Conservation (phyloP, 768 basidiomycete species). For the Mycena indigotica region DNA sequence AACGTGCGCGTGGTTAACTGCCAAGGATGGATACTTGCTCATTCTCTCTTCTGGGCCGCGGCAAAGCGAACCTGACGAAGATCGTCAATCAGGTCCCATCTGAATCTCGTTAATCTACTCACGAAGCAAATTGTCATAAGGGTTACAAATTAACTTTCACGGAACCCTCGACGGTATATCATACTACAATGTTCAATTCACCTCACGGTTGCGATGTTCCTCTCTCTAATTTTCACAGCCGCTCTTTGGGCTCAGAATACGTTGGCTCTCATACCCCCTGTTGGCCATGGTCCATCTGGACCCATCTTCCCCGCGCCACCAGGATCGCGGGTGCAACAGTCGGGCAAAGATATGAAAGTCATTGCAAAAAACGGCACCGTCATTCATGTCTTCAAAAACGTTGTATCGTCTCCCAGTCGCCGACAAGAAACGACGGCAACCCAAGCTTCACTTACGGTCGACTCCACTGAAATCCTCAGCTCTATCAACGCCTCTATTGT, state of each 20-base stretch:
- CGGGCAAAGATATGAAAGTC: background rate
- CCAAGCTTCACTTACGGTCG: background rate
- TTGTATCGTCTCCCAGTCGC: background rate
- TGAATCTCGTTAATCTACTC: too few species aligned
- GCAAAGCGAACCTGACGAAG: too few species aligned
- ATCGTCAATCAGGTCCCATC: too few species aligned
- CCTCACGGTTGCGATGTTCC: background rate
- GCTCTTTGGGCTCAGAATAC: too few species aligned
- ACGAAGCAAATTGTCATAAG: too few species aligned
- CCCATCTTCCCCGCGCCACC: background rate
- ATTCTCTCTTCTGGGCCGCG: too few species aligned
- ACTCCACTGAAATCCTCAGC: background rate
- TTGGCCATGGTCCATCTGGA: background rate
- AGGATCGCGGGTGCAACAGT: background rate
- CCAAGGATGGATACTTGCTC: too few species aligned
- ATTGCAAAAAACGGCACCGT: background rate
- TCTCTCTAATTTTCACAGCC: background rate
- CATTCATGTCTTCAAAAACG: background rate
- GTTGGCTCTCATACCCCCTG: background rate
- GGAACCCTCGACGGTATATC: too few species aligned
- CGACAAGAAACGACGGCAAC: background rate
- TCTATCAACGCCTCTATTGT: background rate
- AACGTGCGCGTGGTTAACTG: too few species aligned
- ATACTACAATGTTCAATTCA: background rate
- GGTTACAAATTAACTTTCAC: too few species aligned